Base-by-base conservation (phyloP, 2,329 filamentous ascomycete species). In the Canariomyces notabilis region DNA sequence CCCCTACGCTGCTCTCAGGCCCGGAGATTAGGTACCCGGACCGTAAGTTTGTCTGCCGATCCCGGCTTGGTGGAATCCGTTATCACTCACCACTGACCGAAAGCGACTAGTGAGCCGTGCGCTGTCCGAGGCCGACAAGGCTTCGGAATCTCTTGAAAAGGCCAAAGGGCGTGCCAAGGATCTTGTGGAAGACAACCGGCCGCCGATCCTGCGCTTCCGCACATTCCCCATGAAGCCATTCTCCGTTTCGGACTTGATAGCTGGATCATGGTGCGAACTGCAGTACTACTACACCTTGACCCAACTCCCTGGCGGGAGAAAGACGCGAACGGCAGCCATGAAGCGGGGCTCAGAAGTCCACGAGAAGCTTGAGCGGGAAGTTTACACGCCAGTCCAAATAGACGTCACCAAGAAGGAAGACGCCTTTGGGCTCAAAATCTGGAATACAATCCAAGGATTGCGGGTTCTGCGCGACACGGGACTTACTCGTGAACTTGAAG, bases 211-310 rank as follows among this genome's bases (percentile, higher is more conserved):
- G 52, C 80, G 85, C 26, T 95, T 95, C 58, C 83, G 90, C 31
- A 81, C 80, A 1, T 82, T 77, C 46, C 88, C 88, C 0, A 83
- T 76, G 59, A 91, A 88, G 61, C 81, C 87, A 0, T 75, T 97
- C 6, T 89, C 87, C 0, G 93, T 97, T 1, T 89, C 87, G 2
- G 93, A 98, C 64, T 69, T 97, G 19, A 81, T 90, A 0, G 85
- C 88, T 1, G 90, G 90, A 2, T 84, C 90, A 6, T 98, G 93
- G 93, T 98, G 93, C 64, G 91, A 98, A 66, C 66, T 97, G 49
- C 90, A 97, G 64, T 94, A 95, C 59, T 89, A 82, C 73, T 96
- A 94, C 67, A 87, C 82, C 0, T 74, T 98, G 44, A 87, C 83
- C 3, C 82, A 80, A 44, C 80, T 79, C 4, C 77, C 76, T 0